Base-by-base conservation (phyloP, 2,329 filamentous ascomycete genomes). In the Chaetomiaceae sp. region DNA sequence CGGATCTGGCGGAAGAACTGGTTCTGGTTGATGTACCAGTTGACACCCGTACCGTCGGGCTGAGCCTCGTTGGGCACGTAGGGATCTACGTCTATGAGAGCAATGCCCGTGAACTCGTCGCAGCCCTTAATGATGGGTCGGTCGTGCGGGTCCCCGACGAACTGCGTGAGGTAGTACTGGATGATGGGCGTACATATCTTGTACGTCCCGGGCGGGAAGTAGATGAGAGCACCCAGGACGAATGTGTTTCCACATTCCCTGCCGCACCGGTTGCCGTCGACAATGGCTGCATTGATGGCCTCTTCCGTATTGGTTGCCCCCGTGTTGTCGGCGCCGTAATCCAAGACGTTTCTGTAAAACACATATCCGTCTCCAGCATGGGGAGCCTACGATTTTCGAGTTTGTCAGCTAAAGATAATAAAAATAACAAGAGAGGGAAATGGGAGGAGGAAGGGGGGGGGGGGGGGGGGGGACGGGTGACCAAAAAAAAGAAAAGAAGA, bases 161-260 rank as follows among this genome's bases (percentile, higher is more conserved):
- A 75, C 63, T 87, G 83, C 1, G 85, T 87, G 68, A 87, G 87
- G 71, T 89, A 89, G 66, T 80, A 79, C 67, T 86, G 81, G 45
- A 84, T 69, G 53, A 89, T 76, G 10, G 85, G 82, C 59, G 73
- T 73, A 61, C 76, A 81, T 55, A 89, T 76, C 4, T 79, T 62
- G 64, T 88, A 89, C n/a, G 80, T 87, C 56, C 85, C 85, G 1
- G 9, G 81, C 71, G 84, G 85, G 68, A 89, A 87, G 69, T 87
- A 89, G 55, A 89, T 75, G 18, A 88, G 69, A 25, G 84, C 85
- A 1, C 84, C 84, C 73, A 3, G 85, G 86, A 23, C 11, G 37
- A 45, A 44, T 4, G 36, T 48, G 37, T 34, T 51, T 18, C 43
- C 51, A 61, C 86, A 89, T 44, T 76, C 77, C 60, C 76, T 65